These are phyloP conservation scores for Fusarium tanahbumbuense DNA, from an alignment of 2,329 filamentous ascomycete species.

Conservation along the genomic window DNA sequence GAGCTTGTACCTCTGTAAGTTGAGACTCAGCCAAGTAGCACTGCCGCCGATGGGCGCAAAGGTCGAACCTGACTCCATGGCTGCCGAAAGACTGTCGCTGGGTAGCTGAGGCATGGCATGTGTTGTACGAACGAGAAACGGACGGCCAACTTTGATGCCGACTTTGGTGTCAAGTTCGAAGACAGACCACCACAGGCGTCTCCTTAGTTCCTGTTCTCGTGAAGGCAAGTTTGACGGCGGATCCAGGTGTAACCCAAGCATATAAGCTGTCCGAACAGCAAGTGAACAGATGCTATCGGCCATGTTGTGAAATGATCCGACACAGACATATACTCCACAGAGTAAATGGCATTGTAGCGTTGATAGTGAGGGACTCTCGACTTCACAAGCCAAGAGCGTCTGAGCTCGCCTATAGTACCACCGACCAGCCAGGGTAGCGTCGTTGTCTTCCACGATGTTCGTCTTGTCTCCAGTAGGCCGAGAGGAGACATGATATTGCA, in stretches of 20 bases:
- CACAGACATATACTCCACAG: slow-evolving; percentile 4
- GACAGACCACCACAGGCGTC: slow-evolving; percentile 21
- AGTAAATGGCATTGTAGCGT: slow-evolving; percentile 14
- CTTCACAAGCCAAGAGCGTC: slow-evolving; percentile 9
- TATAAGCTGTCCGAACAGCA: slow-evolving; percentile 19
- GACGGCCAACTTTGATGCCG: slow-evolving; percentile 12
- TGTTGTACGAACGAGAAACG: slow-evolving; percentile 7
- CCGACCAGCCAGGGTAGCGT: slow-evolving; percentile 11
- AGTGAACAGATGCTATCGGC: slow-evolving; percentile 10
- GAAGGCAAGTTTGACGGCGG: neutral
- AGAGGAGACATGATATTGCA: slow-evolving; percentile 10
- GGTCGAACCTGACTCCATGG: slow-evolving; percentile 13
- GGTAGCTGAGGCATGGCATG: slow-evolving; percentile 2
- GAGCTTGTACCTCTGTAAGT: neutral
- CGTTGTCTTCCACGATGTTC: slow-evolving; percentile 11
- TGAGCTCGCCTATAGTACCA: slow-evolving; percentile 25
- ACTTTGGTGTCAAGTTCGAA: slow-evolving; percentile 13
- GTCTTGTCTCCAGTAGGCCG: neutral
- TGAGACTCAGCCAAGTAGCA: slow-evolving; percentile 15
- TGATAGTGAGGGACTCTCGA: slow-evolving; percentile 13
- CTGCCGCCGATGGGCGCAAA: slow-evolving; percentile 14
- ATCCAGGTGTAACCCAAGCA: slow-evolving; percentile 9
- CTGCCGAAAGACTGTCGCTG: neutral
- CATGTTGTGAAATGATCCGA: slow-evolving; percentile 21
- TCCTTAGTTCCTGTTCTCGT: neutral